Evolutionary conservation across 1,284 basidiomycete species (phyloP).

Genomic region (Pseudozyma pruni): DNA sequence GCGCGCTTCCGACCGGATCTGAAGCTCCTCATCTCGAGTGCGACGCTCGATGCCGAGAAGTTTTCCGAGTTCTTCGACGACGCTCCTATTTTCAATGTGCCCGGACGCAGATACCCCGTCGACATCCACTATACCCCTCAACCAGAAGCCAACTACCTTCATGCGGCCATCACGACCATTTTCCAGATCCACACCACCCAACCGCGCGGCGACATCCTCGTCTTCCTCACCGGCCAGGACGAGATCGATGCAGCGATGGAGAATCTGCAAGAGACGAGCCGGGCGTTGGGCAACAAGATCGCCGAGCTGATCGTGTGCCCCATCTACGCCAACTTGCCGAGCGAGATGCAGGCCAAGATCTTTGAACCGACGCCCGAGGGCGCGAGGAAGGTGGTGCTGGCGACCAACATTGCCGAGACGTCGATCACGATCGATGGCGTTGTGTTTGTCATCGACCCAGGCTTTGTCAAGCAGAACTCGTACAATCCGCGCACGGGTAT

Average conservation of each 20-base stretch:
- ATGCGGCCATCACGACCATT: conserved; percentile 97
- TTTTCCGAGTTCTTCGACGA: conserved; percentile 67
- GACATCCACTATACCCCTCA: conserved; percentile 88
- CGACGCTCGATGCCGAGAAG: conserved; percentile 66
- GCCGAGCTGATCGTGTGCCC: conserved; percentile 94
- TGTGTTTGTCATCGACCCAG: conserved; percentile 67
- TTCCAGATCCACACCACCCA: conserved; percentile 99
- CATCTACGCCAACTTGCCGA: conserved; percentile 96
- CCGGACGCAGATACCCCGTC: conserved; percentile 95
- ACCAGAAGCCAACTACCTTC: conserved; percentile 79
- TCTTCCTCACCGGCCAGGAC: conserved; percentile 98
- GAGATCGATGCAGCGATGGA: conserved; percentile 96
- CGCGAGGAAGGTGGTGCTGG: conserved; percentile 89
- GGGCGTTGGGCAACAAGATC: conserved; percentile 94
- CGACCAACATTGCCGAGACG: conserved; percentile 88
- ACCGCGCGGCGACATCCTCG: conserved; percentile 96
- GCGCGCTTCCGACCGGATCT: conserved; percentile 65
- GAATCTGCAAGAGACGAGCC: conserved; percentile 92
- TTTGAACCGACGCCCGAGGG: conserved; percentile 98
- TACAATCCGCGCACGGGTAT: conserved; percentile 68
- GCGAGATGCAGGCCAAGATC: conserved; percentile 99
- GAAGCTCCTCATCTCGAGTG: conserved; percentile 64
- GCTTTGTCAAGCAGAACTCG: conserved; percentile 67
- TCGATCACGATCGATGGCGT: conserved; percentile 67
- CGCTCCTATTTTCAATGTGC: conserved; percentile 73